Evolutionary conservation across 805 yeast genomes (phyloP), one percentile per base, ranked within the genome.

Genomic region (Lipomyces yamanashiensis): DNA sequence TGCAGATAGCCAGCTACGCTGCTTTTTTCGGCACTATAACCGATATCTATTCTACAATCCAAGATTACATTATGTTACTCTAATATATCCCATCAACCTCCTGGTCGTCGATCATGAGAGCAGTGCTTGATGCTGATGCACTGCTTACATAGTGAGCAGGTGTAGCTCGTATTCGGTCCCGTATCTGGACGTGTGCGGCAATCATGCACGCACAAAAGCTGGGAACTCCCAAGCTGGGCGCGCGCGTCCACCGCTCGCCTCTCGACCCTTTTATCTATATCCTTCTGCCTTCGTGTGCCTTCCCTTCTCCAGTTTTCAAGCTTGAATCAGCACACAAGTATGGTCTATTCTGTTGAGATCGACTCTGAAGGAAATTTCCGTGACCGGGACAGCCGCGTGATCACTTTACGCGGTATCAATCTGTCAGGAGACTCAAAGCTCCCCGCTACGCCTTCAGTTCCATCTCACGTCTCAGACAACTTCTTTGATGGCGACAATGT

Each of bases 401-500:
- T 91, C 12, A 80, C 81, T 12, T 76, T 92, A 37, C 85, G 88
- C 69, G 98, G 98, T 0, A 88, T 92, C 66, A 92, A 92, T 73
- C 74, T 92, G 21, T 96, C 91, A 67, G 87, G 89, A 0, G 83
- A 87, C 40, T 80, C 88, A 68, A 92, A 92, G 73, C 76, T 84
- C 56, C 98, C 98, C 0, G 71, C 78, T 0, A 69, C 62, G 0
- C 96, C 96, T 0, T 64, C 68, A n/a, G 58, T 73, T 19, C 78
- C 82, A 0, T 75, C 81, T 2, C 78, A 80, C 60, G 64, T 67
- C n/a, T 76, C 79, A 0, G 64, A 73, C 34, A 73, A 77, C 1
- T 89, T 88, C 71, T 88, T 82, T 71, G 85, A 84, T 50, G 96
- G 90, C 8, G 92, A 88, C 64, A 73, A 77, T 37, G 92, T 89